phyloP scores from a whole-genome alignment of 1,139 yeast genomes.

The Eremothecium cymbalariae region DNA sequence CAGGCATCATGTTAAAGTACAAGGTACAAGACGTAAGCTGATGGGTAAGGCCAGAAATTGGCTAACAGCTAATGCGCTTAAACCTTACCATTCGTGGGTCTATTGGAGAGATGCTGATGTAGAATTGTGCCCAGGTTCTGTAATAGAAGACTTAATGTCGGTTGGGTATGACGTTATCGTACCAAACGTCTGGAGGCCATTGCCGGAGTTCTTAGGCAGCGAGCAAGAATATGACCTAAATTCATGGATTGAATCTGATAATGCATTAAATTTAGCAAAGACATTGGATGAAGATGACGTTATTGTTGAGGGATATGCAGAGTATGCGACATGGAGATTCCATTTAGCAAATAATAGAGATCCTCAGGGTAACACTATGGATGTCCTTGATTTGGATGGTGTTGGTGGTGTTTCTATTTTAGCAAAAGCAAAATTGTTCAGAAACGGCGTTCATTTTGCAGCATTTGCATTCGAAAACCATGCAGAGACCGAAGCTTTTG shows the following conservation, averaged over 20 bases:
- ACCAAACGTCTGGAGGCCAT: constrained; percentile 87
- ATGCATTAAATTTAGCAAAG: constrained; percentile 59
- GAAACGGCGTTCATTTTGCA: constrained; percentile 80
- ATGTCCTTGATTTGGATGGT: constrained; percentile 70
- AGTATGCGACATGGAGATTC: constrained; percentile 81
- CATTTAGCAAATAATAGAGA: constrained; percentile 72
- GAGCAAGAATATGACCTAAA: constrained; percentile 83
- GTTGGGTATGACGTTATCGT: constrained; percentile 72
- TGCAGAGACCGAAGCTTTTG: constrained; percentile 90
- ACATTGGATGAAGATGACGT: constrained; percentile 73
- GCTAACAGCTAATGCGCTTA: constrained; percentile 66
- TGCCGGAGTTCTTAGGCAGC: constrained; percentile 65
- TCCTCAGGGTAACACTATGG: constrained; percentile 53
- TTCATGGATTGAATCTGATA: constrained; percentile 78
- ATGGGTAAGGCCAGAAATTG: constrained; percentile 92
- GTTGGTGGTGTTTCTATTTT: constrained; percentile 86
- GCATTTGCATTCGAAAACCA: constrained; percentile 84
- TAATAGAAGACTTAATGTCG: constrained; percentile 71
- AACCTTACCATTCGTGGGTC: constrained; percentile 88
- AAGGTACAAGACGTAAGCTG: constrained; percentile 75
- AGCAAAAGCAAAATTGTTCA: constrained; percentile 73
- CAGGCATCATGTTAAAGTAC: constrained; percentile 82
- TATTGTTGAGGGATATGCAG: constrained; percentile 86
- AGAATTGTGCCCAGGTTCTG: constrained; percentile 72
- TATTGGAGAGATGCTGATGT: constrained; percentile 92